phyloP scores from a whole-genome alignment of 1,284 basidiomycete species.

The Flammula alnicola region DNA sequence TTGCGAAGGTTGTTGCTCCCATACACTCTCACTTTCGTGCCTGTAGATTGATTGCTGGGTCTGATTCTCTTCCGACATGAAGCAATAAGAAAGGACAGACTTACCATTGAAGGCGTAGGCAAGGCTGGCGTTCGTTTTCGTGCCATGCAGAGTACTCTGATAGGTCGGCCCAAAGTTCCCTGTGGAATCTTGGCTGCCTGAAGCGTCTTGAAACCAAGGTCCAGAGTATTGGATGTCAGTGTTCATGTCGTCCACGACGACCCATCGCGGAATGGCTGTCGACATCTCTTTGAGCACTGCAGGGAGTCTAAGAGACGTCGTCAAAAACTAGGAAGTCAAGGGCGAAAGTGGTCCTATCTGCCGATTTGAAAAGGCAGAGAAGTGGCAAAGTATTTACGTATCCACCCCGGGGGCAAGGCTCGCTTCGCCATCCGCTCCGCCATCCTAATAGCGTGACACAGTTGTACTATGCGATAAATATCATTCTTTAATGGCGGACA shows the following conservation, averaged over 20 bases:
- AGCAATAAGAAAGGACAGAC: slow-evolving; percentile 1
- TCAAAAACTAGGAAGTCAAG: too few relatives aligned
- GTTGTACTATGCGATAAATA: too few relatives aligned
- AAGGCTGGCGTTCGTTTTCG: slow-evolving; percentile 18
- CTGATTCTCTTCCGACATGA: neutral
- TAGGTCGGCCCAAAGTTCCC: slow-evolving; percentile 24
- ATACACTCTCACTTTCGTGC: slow-evolving; percentile 17
- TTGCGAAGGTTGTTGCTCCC: slow-evolving; percentile 23
- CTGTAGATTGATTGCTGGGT: slow-evolving; percentile 2
- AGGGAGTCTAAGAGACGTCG: too few relatives aligned
- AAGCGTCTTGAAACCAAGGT: slow-evolving; percentile 17
- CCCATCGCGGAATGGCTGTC: slow-evolving; percentile 5
- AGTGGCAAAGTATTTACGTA: too few relatives aligned
- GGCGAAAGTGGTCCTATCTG: too few relatives aligned
- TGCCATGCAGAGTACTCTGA: slow-evolving; percentile 22
- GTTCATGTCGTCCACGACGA: slow-evolving; percentile 25
- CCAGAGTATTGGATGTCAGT: slow-evolving; percentile 21
- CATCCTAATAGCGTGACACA: too few relatives aligned
- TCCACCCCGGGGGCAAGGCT: too few relatives aligned
- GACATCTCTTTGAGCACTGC: neutral
- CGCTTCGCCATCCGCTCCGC: too few relatives aligned
- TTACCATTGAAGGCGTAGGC: slow-evolving; percentile 24
- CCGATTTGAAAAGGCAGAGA: too few relatives aligned
- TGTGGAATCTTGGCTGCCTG: slow-evolving; percentile 12
- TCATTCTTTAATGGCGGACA: too few relatives aligned